Evolutionary conservation across 2,329 filamentous ascomycete genomes (phyloP), one percentile per base, ranked within the genome.

Genomic region (Arthrobotrys sinensis): DNA sequence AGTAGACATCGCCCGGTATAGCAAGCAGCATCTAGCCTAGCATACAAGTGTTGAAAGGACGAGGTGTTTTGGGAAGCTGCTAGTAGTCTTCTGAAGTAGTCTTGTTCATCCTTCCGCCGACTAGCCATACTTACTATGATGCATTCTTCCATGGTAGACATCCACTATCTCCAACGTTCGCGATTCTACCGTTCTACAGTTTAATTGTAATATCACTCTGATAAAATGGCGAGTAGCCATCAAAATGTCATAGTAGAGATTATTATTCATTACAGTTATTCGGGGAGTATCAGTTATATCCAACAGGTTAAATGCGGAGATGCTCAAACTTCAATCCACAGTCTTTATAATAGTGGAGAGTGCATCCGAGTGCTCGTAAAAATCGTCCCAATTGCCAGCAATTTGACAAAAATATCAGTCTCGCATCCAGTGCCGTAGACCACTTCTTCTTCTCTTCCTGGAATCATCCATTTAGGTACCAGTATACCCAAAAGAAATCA

Each of bases 221-320:
- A 2, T 28, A 28, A 28, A 2, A 28, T 28, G 4, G 24, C 24
- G 24, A 28, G 2, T 28, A 28, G 24, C 24, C 24, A 28, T 28
- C 24, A 28, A 14, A 43, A 4, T n/a, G 45, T 28, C 24, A 6
- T 28, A 32, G 50, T 28, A 53, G 50, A 53, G 50, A 53, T 32
- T 53, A 53, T 53, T 53, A 36, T 52, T 32, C 24, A 53, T 53
- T 53, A 53, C 50, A 53, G 50, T 53, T 53, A 53, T 53, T 11
- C n/a, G 50, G 50, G 14, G 50, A 53, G 50, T 46, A 48, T 55
- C 38, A 40, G 50, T 24, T 60, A 52, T 60, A 24, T 57, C 34
- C 52, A 38, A 63, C 16, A 43, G 38, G 60, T 52, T 38, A 28
- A 36, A 70, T 70, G 66, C 66, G 66, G 66, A 70, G 66, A 70